A percentile compares a stretch with the other conserved stretches of the same genome.
These are phyloP conservation scores for Blastomyces percursus DNA, from an alignment of 2,329 filamentous ascomycete species.

Conservation along the genomic window DNA sequence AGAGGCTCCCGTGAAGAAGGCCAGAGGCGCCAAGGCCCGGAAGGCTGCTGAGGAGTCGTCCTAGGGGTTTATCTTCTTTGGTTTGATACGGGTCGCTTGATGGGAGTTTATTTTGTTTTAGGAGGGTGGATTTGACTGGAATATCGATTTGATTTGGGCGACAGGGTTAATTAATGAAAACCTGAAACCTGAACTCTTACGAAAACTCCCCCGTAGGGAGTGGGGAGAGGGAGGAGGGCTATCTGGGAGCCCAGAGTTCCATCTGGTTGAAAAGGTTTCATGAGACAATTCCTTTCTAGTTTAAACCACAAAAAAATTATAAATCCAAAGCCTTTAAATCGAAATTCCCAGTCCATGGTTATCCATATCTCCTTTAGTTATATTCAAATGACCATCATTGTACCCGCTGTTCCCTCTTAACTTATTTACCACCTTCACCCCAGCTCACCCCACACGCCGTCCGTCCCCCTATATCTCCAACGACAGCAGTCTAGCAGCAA, in stretches of 20 bases:
- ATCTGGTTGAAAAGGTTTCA: background rate
- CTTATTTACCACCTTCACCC: background rate
- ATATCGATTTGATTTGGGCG: background rate
- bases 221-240: background rate
- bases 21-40: conserved; percentile 65
- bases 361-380: background rate
- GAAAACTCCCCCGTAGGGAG: too few relatives aligned
- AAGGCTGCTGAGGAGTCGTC: conserved; percentile 44
- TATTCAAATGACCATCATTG: background rate
- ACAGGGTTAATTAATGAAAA: too few relatives aligned
- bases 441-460: too few relatives aligned
- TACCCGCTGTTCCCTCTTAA: too few relatives aligned
- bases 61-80: background rate
- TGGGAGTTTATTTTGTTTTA: background rate
- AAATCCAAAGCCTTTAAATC: background rate
- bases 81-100: background rate
- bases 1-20: conserved; percentile 61
- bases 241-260: background rate
- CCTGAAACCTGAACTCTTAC: too few relatives aligned
- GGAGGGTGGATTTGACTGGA: background rate
- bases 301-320: background rate
- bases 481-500: too few relatives aligned
- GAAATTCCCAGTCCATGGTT: background rate
- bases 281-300: background rate
- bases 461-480: background rate